Base-by-base conservation (phyloP, 495 filamentous ascomycete species). In the Penicillium psychrofluorescens region DNA sequence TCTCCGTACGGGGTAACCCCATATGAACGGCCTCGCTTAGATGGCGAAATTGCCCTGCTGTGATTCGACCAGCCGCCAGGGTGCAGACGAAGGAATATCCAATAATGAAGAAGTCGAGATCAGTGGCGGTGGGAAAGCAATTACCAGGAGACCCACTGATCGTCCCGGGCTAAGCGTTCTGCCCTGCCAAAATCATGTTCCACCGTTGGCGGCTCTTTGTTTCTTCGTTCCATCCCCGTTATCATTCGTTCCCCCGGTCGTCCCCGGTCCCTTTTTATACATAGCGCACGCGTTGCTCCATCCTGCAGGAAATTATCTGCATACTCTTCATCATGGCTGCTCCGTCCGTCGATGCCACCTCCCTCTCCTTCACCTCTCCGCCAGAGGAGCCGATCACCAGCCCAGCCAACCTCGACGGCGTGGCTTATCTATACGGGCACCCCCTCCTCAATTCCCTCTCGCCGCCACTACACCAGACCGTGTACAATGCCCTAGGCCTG, bases 381-480 rank as follows among this genome's bases (percentile, higher is more conserved):
- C 41, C 55, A 30, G 64, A 67, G 59, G 66, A 71, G 40, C 62
- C 57, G 43, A 73, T 69, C 48, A 35, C 56, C 44, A 60, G 46
- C 39, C 67, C 67, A 37, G 39, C 46, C 7, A 36, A 70, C 38
- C 54, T 57, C 28, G 63, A 68, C 51, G 63, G 67, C 29, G 58
- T 70, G 15, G 64, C 67, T 49, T 70, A 70, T 41, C 62, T 75
- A 7, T 75, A 73, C 54, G 70, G 71, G 33, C 69, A 78, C 55
- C 77, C 76, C 0, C 72, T 81, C 27, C 61, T 78, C 7, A 83
- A 85, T 55, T 86, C 82, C n/a, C 68, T 85, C 58, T 85, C 81
- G 9, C 84, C 84, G 1, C 71, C 81, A 12, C 71, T 88, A 9
- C 84, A 87, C 59, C 63, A 76, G 48, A 78, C 80, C 30, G 70